Evolutionary conservation across 805 yeast species (phyloP), one percentile per base, ranked within the genome.

Genomic region (Cyberlindnera samutprakarnensis): DNA sequence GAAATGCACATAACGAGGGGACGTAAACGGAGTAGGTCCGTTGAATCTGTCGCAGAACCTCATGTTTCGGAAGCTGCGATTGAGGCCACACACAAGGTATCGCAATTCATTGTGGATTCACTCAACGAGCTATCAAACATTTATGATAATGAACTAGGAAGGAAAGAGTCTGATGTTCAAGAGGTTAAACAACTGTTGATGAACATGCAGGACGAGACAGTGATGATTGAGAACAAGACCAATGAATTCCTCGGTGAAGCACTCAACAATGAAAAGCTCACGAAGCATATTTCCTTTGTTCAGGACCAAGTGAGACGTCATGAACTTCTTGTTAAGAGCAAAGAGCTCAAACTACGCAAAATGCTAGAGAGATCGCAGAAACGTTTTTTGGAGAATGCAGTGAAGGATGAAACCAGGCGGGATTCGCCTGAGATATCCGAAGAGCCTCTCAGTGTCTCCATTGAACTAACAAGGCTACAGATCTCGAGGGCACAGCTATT

Each of bases 41-140:
- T 27, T 4, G 23, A 30, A 16, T 7, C 42, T 22, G 32, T 32
- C 27, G 52, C 50, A 6, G 50, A 47, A 8, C 70, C 72, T 0
- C 75, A 67, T 46, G 52, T 58, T 12, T 66, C 76, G 3, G 76
- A 71, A 46, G 66, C 75, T 19, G 77, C 76, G 1, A 67, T 70
- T 44, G 66, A 64, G 28, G 73, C 72, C 6, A 61, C 66, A 20
- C 77, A 71, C 40, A 59, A 60, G 38, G 59, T 74, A 53, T 64
- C 76, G 2, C 59, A 62, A 32, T 66, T 72, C n/a, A 57, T 78
- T 31, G 41, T 69, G 15, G 70, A 65, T 14, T 60, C 69, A n/a
- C 60, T 75, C 35, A 57, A 59, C 12, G 65, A 61, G 14, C 57
- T 72, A 26, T 59, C 74, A 4, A 53, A 56, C 24, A 66, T 74